These are phyloP conservation scores for Thymus quinquecostatus DNA, from an alignment of 257 asterid genomes.

Conservation along the genomic window DNA sequence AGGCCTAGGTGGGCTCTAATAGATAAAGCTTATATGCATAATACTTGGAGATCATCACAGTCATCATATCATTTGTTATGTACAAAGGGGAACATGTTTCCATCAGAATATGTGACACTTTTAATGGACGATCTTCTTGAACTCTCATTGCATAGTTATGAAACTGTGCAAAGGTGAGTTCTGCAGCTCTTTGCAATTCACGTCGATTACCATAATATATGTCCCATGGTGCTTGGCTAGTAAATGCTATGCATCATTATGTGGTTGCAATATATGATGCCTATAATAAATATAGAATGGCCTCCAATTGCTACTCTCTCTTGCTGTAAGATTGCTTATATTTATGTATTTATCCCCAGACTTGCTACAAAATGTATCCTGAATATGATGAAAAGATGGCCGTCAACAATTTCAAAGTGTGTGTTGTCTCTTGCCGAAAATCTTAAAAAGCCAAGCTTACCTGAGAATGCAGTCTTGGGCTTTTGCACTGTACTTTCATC, in stretches of 20 bases:
- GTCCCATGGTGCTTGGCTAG: constrained; percentile 4
- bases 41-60: constrained; percentile 98
- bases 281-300: background rate
- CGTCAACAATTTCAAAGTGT: constrained; percentile 84
- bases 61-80: constrained; percentile 84
- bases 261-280: constrained; percentile 16
- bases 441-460: constrained; percentile 65
- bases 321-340: constrained; percentile 27
- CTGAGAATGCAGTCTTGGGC: constrained; percentile 92
- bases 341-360: constrained; percentile 47
- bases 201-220: constrained; percentile 6
- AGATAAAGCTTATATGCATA: constrained; percentile 93
- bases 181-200: constrained; percentile 23
- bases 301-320: constrained; percentile 8
- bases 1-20: constrained; percentile 97
- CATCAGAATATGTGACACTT: constrained; percentile 64
- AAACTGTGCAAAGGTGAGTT: constrained; percentile 90
- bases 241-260: constrained; percentile 1
- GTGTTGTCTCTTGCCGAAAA: constrained; percentile 73
- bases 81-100: constrained; percentile 52
- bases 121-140: constrained; percentile 84
- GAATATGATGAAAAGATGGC: constrained; percentile 97
- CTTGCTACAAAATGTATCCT: constrained; percentile 80
- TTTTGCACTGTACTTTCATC: constrained; percentile 95
- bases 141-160: constrained; percentile 89